These are phyloP conservation scores for Candida easanensis DNA, from an alignment of 805 yeast genomes.

Conservation along the genomic window DNA sequence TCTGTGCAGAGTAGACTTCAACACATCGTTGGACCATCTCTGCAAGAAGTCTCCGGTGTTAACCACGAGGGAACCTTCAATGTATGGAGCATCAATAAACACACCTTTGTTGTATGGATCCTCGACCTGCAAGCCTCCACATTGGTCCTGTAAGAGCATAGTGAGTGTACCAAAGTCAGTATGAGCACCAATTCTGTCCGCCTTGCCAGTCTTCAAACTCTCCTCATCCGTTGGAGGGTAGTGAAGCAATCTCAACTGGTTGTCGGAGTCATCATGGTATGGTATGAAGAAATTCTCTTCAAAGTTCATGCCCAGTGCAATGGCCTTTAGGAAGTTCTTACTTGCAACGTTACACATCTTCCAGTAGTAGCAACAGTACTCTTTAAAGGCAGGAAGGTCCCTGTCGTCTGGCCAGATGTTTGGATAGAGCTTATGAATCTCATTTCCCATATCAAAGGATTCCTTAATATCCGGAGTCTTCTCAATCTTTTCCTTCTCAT, in stretches of 20 bases:
- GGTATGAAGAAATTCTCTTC: slow-evolving; percentile 22
- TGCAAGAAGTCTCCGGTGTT: slow-evolving; percentile 26
- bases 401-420: slow-evolving; percentile 29
- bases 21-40: slow-evolving; percentile 27
- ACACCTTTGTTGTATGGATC: slow-evolving; percentile 16
- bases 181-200: slow-evolving; percentile 29
- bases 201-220: slow-evolving; percentile 17
- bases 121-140: slow-evolving; percentile 28
- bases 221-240: slow-evolving; percentile 25
- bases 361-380: slow-evolving; percentile 22
- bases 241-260: slow-evolving; percentile 24
- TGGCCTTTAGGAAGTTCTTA: slow-evolving; percentile 22
- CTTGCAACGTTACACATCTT: slow-evolving; percentile 14
- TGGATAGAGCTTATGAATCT: slow-evolving; percentile 10
- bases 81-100: slow-evolving; percentile 21
- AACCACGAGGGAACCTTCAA: slow-evolving; percentile 22
- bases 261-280: slow-evolving; percentile 24
- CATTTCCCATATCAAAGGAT: slow-evolving; percentile 28
- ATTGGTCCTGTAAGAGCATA: slow-evolving; percentile 25
- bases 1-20: slow-evolving; percentile 27
- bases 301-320: slow-evolving; percentile 24
- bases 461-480: slow-evolving; percentile 29
- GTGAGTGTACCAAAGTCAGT: slow-evolving; percentile 30
- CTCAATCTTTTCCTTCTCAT: slow-evolving; percentile 16
- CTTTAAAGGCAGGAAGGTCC: slow-evolving; percentile 26